Conservation (phyloP, 1,284 basidiomycete species). For the Mycosarcoma mackinlayi region DNA sequence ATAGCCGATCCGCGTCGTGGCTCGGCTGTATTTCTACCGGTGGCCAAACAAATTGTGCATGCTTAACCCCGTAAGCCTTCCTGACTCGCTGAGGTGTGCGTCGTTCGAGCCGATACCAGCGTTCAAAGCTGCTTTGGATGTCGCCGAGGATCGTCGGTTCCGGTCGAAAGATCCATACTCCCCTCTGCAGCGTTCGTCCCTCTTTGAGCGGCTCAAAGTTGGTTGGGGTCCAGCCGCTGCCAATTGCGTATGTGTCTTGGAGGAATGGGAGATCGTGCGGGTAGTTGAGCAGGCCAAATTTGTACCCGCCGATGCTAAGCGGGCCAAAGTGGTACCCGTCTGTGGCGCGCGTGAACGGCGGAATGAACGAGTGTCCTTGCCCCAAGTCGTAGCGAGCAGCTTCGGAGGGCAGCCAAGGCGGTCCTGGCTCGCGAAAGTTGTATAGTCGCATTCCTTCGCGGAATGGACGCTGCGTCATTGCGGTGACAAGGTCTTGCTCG, state of each 20-base stretch:
- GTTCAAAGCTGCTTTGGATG: background rate
- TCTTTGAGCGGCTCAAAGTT: background rate
- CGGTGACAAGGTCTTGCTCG: background rate
- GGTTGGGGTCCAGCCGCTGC: background rate
- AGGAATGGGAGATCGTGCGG: background rate
- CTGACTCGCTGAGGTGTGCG: background rate
- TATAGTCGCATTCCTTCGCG: background rate
- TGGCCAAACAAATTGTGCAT: background rate
- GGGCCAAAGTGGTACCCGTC: background rate
- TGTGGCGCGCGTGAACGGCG: background rate
- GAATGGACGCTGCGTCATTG: background rate
- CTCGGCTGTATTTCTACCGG: background rate
- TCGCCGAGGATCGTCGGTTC: background rate
- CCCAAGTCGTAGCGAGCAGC: background rate
- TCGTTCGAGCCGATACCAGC: background rate
- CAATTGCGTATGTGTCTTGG: background rate
- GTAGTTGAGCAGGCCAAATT: background rate
- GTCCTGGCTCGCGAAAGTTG: background rate
- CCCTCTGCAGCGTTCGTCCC: background rate
- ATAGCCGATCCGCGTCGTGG: background rate
- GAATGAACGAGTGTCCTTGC: background rate
- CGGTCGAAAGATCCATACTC: background rate
- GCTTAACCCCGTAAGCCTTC: background rate
- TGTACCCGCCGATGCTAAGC: background rate
- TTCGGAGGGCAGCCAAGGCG: background rate